These are phyloP conservation scores for Aspergillus saccharolyticus DNA, from an alignment of 495 filamentous ascomycete species.

Conservation along the genomic window DNA sequence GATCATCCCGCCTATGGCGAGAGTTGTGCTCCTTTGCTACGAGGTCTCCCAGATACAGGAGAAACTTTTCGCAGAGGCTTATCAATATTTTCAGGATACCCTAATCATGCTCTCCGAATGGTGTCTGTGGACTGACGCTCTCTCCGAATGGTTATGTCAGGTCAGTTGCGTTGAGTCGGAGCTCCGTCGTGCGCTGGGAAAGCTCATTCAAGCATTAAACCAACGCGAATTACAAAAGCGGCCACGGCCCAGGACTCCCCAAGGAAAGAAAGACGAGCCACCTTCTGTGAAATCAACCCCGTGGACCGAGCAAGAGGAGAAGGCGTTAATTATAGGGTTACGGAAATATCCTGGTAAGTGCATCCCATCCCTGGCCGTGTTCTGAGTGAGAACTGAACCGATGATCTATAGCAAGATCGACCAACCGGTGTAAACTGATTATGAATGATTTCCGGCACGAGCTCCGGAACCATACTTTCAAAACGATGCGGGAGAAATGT, in stretches of 20 bases:
- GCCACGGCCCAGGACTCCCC: neutral
- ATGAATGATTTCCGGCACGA: conserved; percentile 7
- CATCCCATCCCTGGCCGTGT: neutral
- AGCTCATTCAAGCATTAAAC: conserved; percentile 8
- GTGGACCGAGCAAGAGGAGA: conserved; percentile 18
- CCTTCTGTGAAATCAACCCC: neutral
- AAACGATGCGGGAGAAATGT: conserved; percentile 15
- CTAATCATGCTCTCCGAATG: conserved; percentile 16
- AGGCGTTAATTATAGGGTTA: conserved; percentile 18
- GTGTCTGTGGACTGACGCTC: conserved; percentile 10
- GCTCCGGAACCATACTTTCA: conserved; percentile 12
- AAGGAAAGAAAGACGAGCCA: neutral
- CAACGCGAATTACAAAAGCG: neutral
- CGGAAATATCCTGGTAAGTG: conserved; percentile 18
- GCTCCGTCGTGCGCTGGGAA: conserved; percentile 4
- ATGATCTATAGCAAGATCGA: conserved; percentile 3
- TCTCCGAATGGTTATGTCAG: neutral
- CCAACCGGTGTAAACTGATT: conserved; percentile 18
- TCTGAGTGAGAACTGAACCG: neutral
- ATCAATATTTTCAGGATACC: conserved; percentile 11
- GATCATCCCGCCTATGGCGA: conserved; percentile 20
- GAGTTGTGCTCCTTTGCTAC: conserved; percentile 19
- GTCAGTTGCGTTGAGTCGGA: neutral
- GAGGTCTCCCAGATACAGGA: conserved; percentile 16
- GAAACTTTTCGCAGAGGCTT: conserved; percentile 4